Base-by-base conservation (phyloP, 2,329 filamentous ascomycete species). In the Pestalotiopsis sp. region DNA sequence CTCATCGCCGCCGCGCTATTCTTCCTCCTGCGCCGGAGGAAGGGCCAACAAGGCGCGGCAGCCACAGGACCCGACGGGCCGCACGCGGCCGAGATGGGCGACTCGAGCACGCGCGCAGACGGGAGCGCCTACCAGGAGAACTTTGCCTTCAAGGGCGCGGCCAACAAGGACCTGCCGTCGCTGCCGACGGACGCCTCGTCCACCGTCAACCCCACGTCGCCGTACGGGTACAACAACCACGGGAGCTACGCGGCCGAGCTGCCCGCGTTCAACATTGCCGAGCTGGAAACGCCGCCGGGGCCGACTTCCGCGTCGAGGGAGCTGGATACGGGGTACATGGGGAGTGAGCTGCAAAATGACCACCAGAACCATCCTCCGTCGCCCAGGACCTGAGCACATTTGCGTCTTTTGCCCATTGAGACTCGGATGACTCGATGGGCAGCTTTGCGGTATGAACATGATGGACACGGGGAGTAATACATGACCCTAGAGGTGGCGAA, bases 1-100 rank as follows among this genome's bases (percentile, higher is more conserved):
- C 12, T 71, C 13, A 49, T 70, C 2, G 67, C 20, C 7, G 4
- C 57, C 4, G 69, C 63, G 14, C 36, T 66, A 11, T 72, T 64
- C 36, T 20, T 73, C 14, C 71, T 71, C 36, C 58, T 65, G 61
- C 71, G 68, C 12, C 71, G 68, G 27, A 71, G 67, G 12, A 36
- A 39, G 11, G 23, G n/a, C 36, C 27, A 9, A 2, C 7, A 20
- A 14, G 17, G 13, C 57, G 25, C 23, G 9, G 20, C 57, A 5
- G 25, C 17, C 61, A 49, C 39, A 49, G n/a, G 7, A 31, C 36
- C 36, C 4, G 23, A n/a, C 20, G 27, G 59, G 59, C 27, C 27
- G 11, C 17, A 52, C 20, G 45, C 45, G 17, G 45, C 20, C 45
- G 45, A 52, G 45, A 52, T 52, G 45, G 45, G 45, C 45, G 45